Percentiles rank a stretch among this genome's conserved stretches.
Evolutionary conservation across 1,284 basidiomycete species (phyloP).

Genomic region (Trametes versicolor): DNA sequence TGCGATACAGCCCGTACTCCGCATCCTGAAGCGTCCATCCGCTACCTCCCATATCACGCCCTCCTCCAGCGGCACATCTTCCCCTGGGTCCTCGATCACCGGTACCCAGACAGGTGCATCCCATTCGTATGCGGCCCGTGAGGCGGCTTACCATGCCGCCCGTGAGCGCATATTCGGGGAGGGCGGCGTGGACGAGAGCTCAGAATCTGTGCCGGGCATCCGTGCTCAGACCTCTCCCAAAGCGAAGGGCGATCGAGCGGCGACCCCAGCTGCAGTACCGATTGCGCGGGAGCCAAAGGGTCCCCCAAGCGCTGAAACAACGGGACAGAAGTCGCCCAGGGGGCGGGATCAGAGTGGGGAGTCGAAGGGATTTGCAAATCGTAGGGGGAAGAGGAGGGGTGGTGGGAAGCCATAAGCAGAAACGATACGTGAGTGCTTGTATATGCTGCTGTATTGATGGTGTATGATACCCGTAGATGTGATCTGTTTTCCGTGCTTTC

Average conservation of each 20-base stretch:
- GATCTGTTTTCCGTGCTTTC: not conserved
- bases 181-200: not conserved
- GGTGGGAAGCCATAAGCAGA: slow-evolving; percentile 1
- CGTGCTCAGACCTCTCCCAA: not conserved
- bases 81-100: not conserved
- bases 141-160: slow-evolving; percentile 51
- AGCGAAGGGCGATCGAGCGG: not conserved
- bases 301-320: not conserved
- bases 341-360: slow-evolving; percentile 12
- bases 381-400: slow-evolving; percentile 26
- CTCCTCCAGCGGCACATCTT: slow-evolving; percentile 9
- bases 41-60: slow-evolving; percentile 27
- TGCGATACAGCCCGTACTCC: slow-evolving; percentile 48
- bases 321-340: not conserved
- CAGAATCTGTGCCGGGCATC: not conserved
- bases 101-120: slow-evolving; percentile 18
- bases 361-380: slow-evolving; percentile 20
- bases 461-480: slow-evolving; percentile 3
- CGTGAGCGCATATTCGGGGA: slow-evolving; percentile 50
- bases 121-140: slow-evolving; percentile 47
- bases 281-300: slow-evolving; percentile 28
- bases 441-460: not conserved
- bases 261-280: slow-evolving; percentile 10
- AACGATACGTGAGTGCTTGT: not conserved
- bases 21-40: slow-evolving; percentile 50